These are phyloP conservation scores for Jatropha curcas DNA, from an alignment of 345 rosid genomes.

Conservation along the genomic window DNA sequence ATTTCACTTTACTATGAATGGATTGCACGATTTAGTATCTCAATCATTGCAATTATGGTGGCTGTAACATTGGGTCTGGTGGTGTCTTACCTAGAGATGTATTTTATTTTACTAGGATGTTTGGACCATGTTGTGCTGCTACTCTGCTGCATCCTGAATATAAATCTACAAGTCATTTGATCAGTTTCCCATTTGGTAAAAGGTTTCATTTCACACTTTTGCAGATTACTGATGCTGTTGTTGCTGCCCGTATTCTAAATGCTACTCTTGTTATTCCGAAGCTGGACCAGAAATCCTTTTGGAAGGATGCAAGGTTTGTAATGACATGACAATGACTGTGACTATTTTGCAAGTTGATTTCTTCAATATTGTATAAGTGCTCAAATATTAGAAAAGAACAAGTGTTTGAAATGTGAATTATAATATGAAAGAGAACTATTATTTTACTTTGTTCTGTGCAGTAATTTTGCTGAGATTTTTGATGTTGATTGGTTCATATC, in stretches of 20 bases:
- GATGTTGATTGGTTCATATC: constrained; percentile 79
- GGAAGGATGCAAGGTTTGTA: constrained; percentile 95
- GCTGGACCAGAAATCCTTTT: constrained; percentile 93
- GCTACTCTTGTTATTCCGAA: constrained; percentile 97
- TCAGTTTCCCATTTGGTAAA: not conserved
- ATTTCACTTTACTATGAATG: too few relatives aligned
- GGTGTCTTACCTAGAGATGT: not conserved
- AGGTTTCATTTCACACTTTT: constrained; percentile 19
- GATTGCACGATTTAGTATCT: not conserved
- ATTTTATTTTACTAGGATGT: not conserved
- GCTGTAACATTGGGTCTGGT: not conserved
- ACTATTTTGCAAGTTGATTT: not conserved
- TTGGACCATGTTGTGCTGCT: not conserved
- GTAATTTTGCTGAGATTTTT: constrained; percentile 87
- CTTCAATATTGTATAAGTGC: constrained; percentile 2
- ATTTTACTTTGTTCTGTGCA: constrained; percentile 32
- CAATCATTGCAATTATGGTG: not conserved
- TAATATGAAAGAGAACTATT: constrained; percentile 12
- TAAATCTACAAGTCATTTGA: not conserved
- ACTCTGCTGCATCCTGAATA: not conserved
- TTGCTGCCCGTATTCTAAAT: constrained; percentile 92
- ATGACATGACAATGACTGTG: constrained; percentile 1
- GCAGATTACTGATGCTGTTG: constrained; percentile 98
- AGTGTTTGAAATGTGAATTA: not conserved
- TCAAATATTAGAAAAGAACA: not conserved